Conservation (phyloP, 768 basidiomycete species). For the Tylopilus balloui region DNA sequence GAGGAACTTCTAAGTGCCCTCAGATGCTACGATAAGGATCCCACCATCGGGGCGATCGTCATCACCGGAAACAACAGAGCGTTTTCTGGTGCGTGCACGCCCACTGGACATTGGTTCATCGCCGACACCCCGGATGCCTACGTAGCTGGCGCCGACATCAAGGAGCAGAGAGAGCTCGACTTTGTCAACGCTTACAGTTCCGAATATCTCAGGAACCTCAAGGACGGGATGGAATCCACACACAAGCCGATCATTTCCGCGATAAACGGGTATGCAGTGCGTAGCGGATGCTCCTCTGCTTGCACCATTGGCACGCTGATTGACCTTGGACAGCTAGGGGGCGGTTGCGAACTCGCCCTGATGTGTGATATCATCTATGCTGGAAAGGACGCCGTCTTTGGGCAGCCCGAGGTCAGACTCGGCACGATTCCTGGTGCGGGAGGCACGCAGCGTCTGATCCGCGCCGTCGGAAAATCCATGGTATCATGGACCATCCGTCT, state of each 20-base stretch:
- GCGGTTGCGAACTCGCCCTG: conserved; percentile 93
- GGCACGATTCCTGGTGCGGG: conserved; percentile 94
- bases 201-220: conserved; percentile 43
- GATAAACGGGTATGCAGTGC: conserved; percentile 85
- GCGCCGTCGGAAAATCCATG: conserved; percentile 76
- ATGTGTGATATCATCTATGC: conserved; percentile 95
- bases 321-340: conserved; percentile 66
- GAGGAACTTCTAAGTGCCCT: conserved; percentile 76
- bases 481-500: conserved; percentile 12
- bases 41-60: conserved; percentile 76
- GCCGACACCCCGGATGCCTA: not conserved
- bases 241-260: conserved; percentile 93
- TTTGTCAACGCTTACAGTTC: conserved; percentile 43
- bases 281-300: not conserved
- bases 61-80: conserved; percentile 85
- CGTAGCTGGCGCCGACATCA: conserved; percentile 97
- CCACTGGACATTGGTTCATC: not conserved
- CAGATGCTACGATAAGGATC: conserved; percentile 61
- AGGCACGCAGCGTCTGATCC: conserved; percentile 86
- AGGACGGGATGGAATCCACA: conserved; percentile 44
- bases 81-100: conserved; percentile 39
- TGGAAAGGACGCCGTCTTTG: conserved; percentile 82
- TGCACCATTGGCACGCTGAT: too few relatives aligned
- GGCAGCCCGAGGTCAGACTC: conserved; percentile 93
- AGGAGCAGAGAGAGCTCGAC: conserved; percentile 91